phyloP scores from a whole-genome alignment of 129 eudicot genomes.

The Kitagawia praeruptora region DNA sequence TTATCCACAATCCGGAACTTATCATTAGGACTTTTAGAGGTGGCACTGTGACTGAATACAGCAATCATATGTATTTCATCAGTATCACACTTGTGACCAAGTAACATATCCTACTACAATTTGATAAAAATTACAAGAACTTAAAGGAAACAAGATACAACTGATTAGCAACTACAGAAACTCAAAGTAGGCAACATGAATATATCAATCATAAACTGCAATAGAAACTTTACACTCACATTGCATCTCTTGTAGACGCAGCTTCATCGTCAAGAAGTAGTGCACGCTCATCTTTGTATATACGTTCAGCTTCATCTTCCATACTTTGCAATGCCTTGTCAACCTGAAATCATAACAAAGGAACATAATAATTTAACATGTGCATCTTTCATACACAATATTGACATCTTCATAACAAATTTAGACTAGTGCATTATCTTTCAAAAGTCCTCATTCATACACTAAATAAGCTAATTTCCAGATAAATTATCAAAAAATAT shows the following conservation, averaged over 20 bases:
- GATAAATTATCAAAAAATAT: no score
- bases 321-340: conserved; percentile 88
- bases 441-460: background rate
- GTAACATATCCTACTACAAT: background rate
- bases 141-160: background rate
- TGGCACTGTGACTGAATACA: background rate
- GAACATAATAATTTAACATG: background rate
- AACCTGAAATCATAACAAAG: conserved; percentile 38
- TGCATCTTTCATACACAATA: background rate
- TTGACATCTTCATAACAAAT: background rate
- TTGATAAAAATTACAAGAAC: background rate
- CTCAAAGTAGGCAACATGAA: background rate
- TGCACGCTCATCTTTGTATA: conserved; percentile 83
- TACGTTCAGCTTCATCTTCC: conserved; percentile 95
- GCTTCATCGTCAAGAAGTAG: conserved; percentile 91
- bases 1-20: background rate
- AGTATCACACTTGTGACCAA: background rate
- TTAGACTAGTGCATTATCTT: background rate
- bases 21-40: background rate
- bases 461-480: background rate
- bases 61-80: background rate
- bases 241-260: conserved; percentile 93
- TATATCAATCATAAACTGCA: background rate
- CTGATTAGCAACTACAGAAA: background rate
- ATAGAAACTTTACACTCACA: conserved; percentile 40